phyloP scores from a whole-genome alignment of 2,329 filamentous ascomycete genomes.

The Pyrenophora tritici-repentis region DNA sequence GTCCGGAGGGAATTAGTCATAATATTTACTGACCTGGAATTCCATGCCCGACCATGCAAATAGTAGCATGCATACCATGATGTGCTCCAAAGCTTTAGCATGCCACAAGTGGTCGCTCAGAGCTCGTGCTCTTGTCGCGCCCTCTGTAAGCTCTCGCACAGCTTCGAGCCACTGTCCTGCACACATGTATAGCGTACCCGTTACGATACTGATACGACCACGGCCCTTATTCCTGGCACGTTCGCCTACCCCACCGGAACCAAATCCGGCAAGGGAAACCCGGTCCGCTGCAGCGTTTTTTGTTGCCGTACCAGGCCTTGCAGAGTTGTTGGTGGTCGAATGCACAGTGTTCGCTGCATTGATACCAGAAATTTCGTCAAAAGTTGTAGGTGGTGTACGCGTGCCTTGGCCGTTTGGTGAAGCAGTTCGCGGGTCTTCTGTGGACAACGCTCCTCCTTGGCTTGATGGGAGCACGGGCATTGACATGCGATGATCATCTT shows the following conservation, averaged over 20 bases:
- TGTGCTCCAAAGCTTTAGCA: slow-evolving; percentile 89
- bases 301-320: slow-evolving; percentile 53
- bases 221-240: slow-evolving; percentile 80
- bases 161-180: slow-evolving; percentile 91
- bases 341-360: slow-evolving; percentile 47
- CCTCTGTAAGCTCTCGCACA: slow-evolving; percentile 79
- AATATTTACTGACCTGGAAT: slow-evolving; percentile 65
- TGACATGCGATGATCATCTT: slow-evolving; percentile 73
- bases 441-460: slow-evolving; percentile 27
- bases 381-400: slow-evolving; percentile 55
- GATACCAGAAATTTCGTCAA: slow-evolving; percentile 50
- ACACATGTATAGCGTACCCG: slow-evolving; percentile 85
- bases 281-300: slow-evolving; percentile 64
- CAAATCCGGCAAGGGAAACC: slow-evolving; percentile 68
- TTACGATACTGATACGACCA: slow-evolving; percentile 75
- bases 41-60: slow-evolving; percentile 83
- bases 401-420: slow-evolving; percentile 36
- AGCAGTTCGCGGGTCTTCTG: slow-evolving; percentile 34
- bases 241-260: slow-evolving; percentile 68
- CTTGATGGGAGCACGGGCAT: slow-evolving; percentile 67
- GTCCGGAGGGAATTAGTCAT: neutral
- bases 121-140: slow-evolving; percentile 74
- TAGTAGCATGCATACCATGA: slow-evolving; percentile 79
- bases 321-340: slow-evolving; percentile 42
- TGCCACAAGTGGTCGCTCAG: slow-evolving; percentile 96